Evolutionary conservation across 75 land plant species (phyloP).

Genomic region (Selaginella moellendorffii): DNA sequence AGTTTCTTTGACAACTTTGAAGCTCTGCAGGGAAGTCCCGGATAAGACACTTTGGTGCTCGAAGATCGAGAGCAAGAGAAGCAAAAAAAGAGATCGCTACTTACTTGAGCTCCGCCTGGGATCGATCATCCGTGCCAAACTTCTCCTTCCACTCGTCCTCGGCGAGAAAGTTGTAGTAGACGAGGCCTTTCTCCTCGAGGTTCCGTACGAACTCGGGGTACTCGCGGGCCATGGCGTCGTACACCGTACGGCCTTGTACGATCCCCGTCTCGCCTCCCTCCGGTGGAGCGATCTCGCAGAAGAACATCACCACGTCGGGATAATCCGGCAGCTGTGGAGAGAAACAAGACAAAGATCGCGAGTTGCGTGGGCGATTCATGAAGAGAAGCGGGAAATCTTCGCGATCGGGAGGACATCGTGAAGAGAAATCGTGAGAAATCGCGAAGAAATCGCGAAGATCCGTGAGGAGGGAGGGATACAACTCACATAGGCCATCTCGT

Average conservation of each 20-base stretch:
- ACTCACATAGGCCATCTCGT: neutral
- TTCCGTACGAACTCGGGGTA: neutral
- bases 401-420: no score
- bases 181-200: neutral
- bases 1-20: neutral
- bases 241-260: neutral
- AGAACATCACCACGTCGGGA: neutral
- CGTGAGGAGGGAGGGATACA: neutral
- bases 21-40: neutral
- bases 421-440: neutral
- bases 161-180: neutral
- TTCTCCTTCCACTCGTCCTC: slow-evolving; percentile 2
- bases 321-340: neutral
- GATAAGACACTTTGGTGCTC: neutral
- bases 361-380: neutral
- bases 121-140: neutral
- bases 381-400: no score
- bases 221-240: neutral
- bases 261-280: slow-evolving; percentile 3
- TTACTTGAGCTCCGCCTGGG: slow-evolving; percentile 2
- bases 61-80: no score
- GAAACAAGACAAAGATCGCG: neutral
- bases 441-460: neutral
- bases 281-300: slow-evolving; percentile 1
- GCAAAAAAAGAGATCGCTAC: no score